These are phyloP conservation scores for Sclerotinia borealis DNA, from an alignment of 2,329 filamentous ascomycete species.

Conservation along the genomic window DNA sequence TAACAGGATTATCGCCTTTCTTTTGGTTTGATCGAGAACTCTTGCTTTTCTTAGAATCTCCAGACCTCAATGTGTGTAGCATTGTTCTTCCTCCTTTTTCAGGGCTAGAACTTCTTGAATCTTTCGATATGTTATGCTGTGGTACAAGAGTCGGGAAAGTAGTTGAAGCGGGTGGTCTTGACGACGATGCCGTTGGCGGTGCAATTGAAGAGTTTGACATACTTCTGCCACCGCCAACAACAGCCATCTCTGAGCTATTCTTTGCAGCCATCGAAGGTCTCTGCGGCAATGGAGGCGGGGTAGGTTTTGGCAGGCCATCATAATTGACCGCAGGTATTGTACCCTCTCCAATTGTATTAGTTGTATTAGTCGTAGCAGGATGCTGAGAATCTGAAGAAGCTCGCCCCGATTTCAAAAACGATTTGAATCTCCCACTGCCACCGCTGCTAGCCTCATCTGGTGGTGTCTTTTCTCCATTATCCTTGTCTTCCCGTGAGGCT, in stretches of 20 bases:
- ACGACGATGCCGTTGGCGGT: conserved; percentile 18
- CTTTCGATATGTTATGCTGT: conserved; percentile 28
- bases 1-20: conserved; percentile 43
- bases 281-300: conserved; percentile 48
- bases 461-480: conserved; percentile 72
- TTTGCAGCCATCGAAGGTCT: conserved; percentile 42
- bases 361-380: not conserved
- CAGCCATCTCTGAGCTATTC: conserved; percentile 45
- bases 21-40: conserved; percentile 27
- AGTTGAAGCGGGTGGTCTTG: conserved; percentile 13
- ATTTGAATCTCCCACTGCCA: conserved; percentile 8
- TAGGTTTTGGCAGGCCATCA: conserved; percentile 69
- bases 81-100: conserved; percentile 50
- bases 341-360: conserved; percentile 58
- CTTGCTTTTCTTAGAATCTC: conserved; percentile 42
- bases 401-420: conserved; percentile 5
- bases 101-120: conserved; percentile 47
- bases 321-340: conserved; percentile 78
- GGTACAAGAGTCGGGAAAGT: conserved; percentile 21
- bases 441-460: conserved; percentile 74
- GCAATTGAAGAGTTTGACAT: conserved; percentile 14
- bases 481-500: conserved; percentile 49
- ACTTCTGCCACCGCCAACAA: conserved; percentile 31
- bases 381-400: conserved; percentile 4
- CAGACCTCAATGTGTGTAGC: conserved; percentile 53